Evolutionary conservation across 2,329 filamentous ascomycete genomes (phyloP).

Genomic region (Fusarium sp.): DNA sequence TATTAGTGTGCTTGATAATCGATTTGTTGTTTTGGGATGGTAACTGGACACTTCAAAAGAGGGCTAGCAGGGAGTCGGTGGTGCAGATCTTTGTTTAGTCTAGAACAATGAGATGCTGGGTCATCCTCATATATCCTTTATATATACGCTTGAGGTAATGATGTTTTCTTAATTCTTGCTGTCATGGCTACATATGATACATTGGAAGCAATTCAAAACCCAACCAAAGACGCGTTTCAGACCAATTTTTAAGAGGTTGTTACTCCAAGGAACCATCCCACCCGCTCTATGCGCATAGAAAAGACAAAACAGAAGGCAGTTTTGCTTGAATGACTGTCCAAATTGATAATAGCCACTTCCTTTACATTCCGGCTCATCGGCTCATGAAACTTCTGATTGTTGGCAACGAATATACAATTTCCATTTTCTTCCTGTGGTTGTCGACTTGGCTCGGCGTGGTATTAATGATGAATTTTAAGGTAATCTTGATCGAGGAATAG

Average conservation of each 20-base stretch:
- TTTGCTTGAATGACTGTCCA: not conserved
- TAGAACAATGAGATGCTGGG: slow-evolving; percentile 35
- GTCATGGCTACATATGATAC: slow-evolving; percentile 21
- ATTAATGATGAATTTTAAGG: slow-evolving; percentile 25
- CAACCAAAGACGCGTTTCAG: not conserved
- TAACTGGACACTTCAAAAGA: slow-evolving; percentile 20
- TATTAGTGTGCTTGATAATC: slow-evolving; percentile 25
- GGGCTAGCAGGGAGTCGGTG: slow-evolving; percentile 41
- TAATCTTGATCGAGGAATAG: not conserved
- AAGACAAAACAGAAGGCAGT: slow-evolving; percentile 1
- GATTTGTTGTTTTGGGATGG: slow-evolving; percentile 25
- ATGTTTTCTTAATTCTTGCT: slow-evolving; percentile 1
- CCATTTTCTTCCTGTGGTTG: not conserved
- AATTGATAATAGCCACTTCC: not conserved
- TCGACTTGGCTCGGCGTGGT: slow-evolving; percentile 3
- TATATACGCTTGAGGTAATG: not conserved
- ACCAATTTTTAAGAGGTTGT: not conserved
- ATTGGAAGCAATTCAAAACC: slow-evolving; percentile 16
- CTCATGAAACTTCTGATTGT: slow-evolving; percentile 7
- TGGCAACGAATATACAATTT: slow-evolving; percentile 12
- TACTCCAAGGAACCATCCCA: slow-evolving; percentile 2
- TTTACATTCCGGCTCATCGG: not conserved
- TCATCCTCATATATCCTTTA: slow-evolving; percentile 12
- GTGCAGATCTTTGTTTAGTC: slow-evolving; percentile 33
- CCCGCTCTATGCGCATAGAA: slow-evolving; percentile 5